Conservation (phyloP, 352 stramenopile species). For the Phytopythium kandeliae region DNA sequence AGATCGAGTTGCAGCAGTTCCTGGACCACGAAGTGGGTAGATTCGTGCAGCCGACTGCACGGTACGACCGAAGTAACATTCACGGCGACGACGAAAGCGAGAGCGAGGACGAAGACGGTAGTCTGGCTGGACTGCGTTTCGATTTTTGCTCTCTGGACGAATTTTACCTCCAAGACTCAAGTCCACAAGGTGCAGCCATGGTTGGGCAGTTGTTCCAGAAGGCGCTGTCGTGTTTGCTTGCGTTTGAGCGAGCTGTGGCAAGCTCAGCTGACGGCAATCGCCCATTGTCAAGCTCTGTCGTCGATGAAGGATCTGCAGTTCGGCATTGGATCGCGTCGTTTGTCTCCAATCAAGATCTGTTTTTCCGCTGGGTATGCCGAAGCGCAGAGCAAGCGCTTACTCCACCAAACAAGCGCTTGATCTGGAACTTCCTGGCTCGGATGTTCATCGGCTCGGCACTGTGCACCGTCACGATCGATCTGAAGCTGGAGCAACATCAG, state of each 20-base stretch:
- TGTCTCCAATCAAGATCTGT: conserved; percentile 46
- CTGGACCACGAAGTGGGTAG: conserved; percentile 31
- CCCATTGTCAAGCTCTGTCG: background rate
- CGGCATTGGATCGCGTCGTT: conserved; percentile 32
- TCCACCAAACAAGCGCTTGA: conserved; percentile 14
- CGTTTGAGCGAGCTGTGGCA: conserved; percentile 25
- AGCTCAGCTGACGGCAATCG: too few species aligned
- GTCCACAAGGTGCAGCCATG: conserved; percentile 30
- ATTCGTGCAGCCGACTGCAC: conserved; percentile 27
- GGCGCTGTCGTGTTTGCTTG: conserved; percentile 35
- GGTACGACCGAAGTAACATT: conserved; percentile 7
- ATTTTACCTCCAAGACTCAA: conserved; percentile 50
- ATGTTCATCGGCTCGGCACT: conserved; percentile 43
- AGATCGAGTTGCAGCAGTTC: conserved; percentile 35
- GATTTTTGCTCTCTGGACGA: conserved; percentile 28
- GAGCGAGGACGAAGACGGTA: conserved; percentile 22
- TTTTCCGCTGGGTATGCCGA: conserved; percentile 54
- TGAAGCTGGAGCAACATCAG: conserved; percentile 12
- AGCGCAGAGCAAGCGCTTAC: conserved; percentile 8
- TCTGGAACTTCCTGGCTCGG: conserved; percentile 40
- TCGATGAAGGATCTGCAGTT: conserved; percentile 5
- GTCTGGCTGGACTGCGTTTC: conserved; percentile 21
- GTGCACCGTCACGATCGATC: conserved; percentile 39
- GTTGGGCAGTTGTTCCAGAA: conserved; percentile 42
- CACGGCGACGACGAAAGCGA: conserved; percentile 10